phyloP scores from a whole-genome alignment of 208 protist genomes.

The Trypanosoma cruzi region DNA sequence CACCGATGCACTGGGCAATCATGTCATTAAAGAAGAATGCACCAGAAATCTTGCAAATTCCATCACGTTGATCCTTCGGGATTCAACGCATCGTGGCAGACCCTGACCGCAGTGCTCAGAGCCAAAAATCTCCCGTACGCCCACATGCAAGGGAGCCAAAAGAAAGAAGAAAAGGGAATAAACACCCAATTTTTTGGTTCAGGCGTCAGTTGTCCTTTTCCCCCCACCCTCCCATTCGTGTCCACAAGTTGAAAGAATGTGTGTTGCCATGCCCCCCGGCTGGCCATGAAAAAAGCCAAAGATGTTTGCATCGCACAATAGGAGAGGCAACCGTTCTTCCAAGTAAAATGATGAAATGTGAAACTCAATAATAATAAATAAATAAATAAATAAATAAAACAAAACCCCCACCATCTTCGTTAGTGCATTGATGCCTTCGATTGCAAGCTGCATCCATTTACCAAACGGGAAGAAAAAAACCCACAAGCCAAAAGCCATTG shows the following conservation, averaged over 20 bases:
- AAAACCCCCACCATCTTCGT: neutral
- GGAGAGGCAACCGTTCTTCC: neutral
- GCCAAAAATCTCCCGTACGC: no score
- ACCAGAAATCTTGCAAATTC: no score
- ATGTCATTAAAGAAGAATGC: no score
- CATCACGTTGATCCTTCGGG: no score
- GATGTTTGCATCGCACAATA: neutral
- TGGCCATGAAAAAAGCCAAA: neutral
- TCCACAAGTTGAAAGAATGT: neutral
- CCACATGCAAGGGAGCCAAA: neutral
- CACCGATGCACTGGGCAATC: no score
- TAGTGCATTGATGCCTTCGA: neutral
- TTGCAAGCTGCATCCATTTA: neutral
- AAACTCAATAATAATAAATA: neutral
- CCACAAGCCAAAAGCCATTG: neutral
- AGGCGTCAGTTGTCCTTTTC: neutral
- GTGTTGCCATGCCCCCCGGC: neutral
- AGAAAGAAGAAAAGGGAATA: neutral
- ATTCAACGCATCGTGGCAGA: no score
- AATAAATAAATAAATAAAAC: neutral
- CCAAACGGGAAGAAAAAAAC: neutral
- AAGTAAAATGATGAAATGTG: neutral
- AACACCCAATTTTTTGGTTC: no score
- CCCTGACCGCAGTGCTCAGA: no score
- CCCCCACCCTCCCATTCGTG: neutral